These are phyloP conservation scores for Candida dajiaensis DNA, from an alignment of 805 yeast species.

Conservation along the genomic window DNA sequence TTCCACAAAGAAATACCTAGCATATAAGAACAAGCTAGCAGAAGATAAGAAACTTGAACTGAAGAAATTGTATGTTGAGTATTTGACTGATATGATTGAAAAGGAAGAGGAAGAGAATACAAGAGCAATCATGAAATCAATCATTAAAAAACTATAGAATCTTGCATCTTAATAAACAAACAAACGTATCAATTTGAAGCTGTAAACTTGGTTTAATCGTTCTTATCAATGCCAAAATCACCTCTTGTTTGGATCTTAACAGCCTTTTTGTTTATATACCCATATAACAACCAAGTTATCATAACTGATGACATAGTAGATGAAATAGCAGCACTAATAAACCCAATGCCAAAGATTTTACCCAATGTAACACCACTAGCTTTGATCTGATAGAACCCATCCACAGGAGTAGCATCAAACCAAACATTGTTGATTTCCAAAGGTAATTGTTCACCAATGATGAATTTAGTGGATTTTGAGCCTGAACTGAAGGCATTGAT, in stretches of 20 bases:
- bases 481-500: constrained; percentile 55
- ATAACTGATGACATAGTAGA: constrained; percentile 4
- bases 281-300: constrained; percentile 5
- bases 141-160: constrained; percentile 18
- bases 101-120: constrained; percentile 15
- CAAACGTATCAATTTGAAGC: neutral
- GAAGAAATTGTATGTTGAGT: constrained; percentile 27
- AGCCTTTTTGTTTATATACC: constrained; percentile 6
- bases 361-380: neutral
- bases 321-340: constrained; percentile 4
- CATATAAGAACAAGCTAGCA: constrained; percentile 43
- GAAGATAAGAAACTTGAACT: constrained; percentile 29
- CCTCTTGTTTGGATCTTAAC: constrained; percentile 5
- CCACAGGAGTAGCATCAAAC: constrained; percentile 25
- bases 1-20: constrained; percentile 64
- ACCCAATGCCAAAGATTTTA: constrained; percentile 1
- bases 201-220: constrained; percentile 1
- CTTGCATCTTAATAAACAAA: neutral
- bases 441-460: constrained; percentile 60
- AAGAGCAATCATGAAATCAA: constrained; percentile 18
- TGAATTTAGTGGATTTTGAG: constrained; percentile 46
- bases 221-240: constrained; percentile 8
- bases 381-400: constrained; percentile 2
- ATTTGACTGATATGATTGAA: constrained; percentile 9
- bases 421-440: constrained; percentile 55